Conservation (phyloP, 1,284 basidiomycete species). For the Cutaneotrichosporon daszewskae region DNA sequence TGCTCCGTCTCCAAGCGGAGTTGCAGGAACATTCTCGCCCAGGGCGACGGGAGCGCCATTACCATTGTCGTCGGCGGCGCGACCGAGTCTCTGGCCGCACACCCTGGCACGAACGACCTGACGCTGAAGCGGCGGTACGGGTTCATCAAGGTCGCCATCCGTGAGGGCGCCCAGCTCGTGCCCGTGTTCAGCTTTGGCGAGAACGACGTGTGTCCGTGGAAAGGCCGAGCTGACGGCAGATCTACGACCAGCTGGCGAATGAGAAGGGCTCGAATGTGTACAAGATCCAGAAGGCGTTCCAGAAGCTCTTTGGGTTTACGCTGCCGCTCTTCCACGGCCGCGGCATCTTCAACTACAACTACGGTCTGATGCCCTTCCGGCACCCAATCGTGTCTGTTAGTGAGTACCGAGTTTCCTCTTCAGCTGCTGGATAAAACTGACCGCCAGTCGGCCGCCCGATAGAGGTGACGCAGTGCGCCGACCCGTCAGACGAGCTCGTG, state of each 20-base stretch:
- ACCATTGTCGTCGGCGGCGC: constrained; percentile 97
- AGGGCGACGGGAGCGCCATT: constrained; percentile 65
- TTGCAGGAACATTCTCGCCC: constrained; percentile 79
- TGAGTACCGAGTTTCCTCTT: constrained; percentile 51
- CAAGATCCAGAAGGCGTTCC: constrained; percentile 80
- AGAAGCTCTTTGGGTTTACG: constrained; percentile 88
- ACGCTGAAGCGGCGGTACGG: constrained; percentile 78
- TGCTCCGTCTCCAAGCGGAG: constrained; percentile 88
- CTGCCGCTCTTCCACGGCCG: constrained; percentile 91
- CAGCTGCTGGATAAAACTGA: background rate
- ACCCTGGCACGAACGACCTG: constrained; percentile 86
- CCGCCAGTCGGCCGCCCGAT: constrained; percentile 5
- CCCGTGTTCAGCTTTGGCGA: constrained; percentile 97
- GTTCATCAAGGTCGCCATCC: constrained; percentile 95
- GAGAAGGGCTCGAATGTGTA: constrained; percentile 83
- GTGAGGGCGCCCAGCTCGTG: constrained; percentile 86
- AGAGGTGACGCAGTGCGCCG: constrained; percentile 59
- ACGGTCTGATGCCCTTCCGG: constrained; percentile 70
- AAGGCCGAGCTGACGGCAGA: constrained; percentile 52
- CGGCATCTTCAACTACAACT: constrained; percentile 59
- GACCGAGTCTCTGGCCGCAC: constrained; percentile 85
- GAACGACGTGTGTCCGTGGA: constrained; percentile 69
- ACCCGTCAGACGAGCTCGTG: constrained; percentile 75
- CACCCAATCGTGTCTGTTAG: constrained; percentile 90
- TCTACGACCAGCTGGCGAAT: constrained; percentile 89